Conservation (phyloP, 2,329 filamentous ascomycete species). For the Periconia macrospinosa region DNA sequence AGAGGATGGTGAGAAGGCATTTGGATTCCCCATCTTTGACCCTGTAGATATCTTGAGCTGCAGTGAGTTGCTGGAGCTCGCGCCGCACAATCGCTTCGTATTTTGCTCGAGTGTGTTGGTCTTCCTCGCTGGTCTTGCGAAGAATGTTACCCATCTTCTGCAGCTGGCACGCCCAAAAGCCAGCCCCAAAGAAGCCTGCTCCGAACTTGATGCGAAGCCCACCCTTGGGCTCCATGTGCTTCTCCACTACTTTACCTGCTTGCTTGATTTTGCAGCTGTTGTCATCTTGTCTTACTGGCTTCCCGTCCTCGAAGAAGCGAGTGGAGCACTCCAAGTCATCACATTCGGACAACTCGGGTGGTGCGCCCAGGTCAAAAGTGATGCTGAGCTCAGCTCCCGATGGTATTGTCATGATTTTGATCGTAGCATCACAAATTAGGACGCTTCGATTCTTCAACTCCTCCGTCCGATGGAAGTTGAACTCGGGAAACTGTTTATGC, state of each 20-base stretch:
- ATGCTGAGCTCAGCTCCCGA: conserved; percentile 35
- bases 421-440: conserved; percentile 45
- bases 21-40: conserved; percentile 25
- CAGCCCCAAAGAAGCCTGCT: conserved; percentile 47
- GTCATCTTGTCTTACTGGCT: conserved; percentile 23
- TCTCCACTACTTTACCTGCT: conserved; percentile 15
- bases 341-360: conserved; percentile 32
- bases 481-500: conserved; percentile 35
- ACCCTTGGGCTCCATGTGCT: conserved; percentile 21
- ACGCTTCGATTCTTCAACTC: conserved; percentile 34
- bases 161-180: conserved; percentile 48
- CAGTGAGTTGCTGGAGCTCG: conserved; percentile 42
- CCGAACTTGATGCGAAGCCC: conserved; percentile 42
- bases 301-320: conserved; percentile 36
- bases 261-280: conserved; percentile 23
- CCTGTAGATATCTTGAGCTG: conserved; percentile 47
- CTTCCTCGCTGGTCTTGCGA: conserved; percentile 14
- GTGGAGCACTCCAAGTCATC: conserved; percentile 36
- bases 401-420: conserved; percentile 44
- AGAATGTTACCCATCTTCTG: conserved; percentile 25
- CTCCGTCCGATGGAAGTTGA: conserved; percentile 27
- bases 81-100: conserved; percentile 30
- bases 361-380: conserved; percentile 36
- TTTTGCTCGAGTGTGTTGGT: conserved; percentile 18
- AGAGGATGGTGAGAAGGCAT: conserved; percentile 41